A percentile compares a stretch with the other conserved stretches of the same genome.
Conservation (phyloP, 163 green algal genomes). For the Prototheca wickerhamii region DNA sequence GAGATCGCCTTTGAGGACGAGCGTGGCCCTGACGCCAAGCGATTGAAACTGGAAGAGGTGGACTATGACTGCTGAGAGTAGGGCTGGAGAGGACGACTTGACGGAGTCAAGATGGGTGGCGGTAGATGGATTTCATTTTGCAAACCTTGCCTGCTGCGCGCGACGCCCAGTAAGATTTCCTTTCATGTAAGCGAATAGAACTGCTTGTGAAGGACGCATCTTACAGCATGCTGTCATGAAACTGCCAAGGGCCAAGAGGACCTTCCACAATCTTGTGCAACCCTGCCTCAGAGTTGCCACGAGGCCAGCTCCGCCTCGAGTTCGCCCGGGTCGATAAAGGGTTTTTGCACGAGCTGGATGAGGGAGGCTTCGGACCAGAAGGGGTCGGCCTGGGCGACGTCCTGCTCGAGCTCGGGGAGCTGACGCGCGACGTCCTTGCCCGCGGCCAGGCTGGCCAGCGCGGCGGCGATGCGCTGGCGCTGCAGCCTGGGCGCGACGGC, state of each 20-base stretch:
- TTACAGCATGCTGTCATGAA: too few species aligned
- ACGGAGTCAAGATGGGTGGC: not conserved
- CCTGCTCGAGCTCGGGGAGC: constrained; percentile 38
- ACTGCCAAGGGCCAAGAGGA: too few species aligned
- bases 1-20: constrained; percentile 49
- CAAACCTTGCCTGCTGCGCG: too few species aligned
- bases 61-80: too few species aligned
- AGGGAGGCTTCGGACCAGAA: constrained; percentile 48
- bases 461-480: constrained; percentile 21
- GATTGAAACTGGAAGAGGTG: not conserved
- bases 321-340: constrained; percentile 29
- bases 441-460: not conserved
- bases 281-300: constrained; percentile 22
- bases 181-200: too few species aligned
- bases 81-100: too few species aligned
- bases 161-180: too few species aligned
- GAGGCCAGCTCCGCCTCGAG: constrained; percentile 13
- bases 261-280: too few species aligned
- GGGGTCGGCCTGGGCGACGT: constrained; percentile 53
- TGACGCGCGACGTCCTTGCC: not conserved
- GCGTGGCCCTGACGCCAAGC: not conserved
- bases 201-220: too few species aligned
- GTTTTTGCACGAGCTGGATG: constrained; percentile 40
- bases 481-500: constrained; percentile 23
- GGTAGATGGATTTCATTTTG: not conserved